Evolutionary conservation across 2,329 filamentous ascomycete species (phyloP), one percentile per base, ranked within the genome.

Genomic region (Rhynchosporium secalis): DNA sequence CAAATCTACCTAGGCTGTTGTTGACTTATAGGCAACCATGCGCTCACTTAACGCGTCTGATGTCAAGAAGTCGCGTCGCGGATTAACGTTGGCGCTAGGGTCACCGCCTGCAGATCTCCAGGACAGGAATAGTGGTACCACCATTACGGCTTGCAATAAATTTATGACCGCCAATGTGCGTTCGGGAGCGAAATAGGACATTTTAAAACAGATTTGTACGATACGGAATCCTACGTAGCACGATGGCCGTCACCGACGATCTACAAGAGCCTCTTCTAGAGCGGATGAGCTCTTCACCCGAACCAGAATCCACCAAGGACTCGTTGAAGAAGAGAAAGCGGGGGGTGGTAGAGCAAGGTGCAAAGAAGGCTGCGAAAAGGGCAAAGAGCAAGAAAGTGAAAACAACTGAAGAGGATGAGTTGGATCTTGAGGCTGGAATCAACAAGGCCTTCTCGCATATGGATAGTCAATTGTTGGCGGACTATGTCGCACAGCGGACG

Each of bases 361-460:
- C 63, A 3, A 68, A 68, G 58, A 69, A 69, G 49, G 58, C 51
- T 45, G 60, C 61, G 65, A 84, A 84, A 72, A 78, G 75, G 64
- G 81, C 82, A 69, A 81, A 79, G 71, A 89, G 81, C 78, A 88
- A 85, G 76, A 81, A 80, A 64, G 79, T 79, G 71, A 80, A 83
- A 72, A 77, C 78, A 59, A 79, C 83, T 63, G 81, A 85, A 47
- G 84, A 87, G 54, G 80, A 79, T 29, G 77, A 82, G 33, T 75
- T 88, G 62, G 86, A 92, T 72, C 81, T 86, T 48, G 86, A 92
- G 70, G 84, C 88, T 40, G 88, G 89, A 6, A 79, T 97, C 68
- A 96, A 97, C 77, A 86, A 85, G 67, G 85, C 90, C 3, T 90
- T 97, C 73, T 85, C 86, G 49, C 85, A 86, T 64, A 93, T 97